These are phyloP conservation scores for Pythium brachiatum DNA, from an alignment of 352 stramenopile species.

Conservation along the genomic window DNA sequence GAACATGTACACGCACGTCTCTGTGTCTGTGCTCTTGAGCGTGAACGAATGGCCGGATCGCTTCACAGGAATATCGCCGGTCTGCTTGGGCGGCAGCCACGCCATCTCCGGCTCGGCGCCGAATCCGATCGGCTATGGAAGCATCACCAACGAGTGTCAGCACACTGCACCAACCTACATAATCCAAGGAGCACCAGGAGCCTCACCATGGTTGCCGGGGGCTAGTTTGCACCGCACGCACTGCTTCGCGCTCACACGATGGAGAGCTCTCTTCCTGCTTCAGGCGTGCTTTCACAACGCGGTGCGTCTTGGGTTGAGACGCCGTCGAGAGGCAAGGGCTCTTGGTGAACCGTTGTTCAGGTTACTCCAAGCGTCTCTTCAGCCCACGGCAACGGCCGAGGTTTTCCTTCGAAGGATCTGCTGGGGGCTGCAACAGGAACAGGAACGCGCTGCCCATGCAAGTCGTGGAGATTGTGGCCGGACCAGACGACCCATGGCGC, in stretches of 20 bases:
- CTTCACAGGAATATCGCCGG: conserved; percentile 92
- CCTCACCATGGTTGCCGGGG: neutral
- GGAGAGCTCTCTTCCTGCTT: neutral
- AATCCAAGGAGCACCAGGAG: neutral
- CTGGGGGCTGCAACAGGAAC: neutral
- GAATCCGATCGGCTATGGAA: conserved; percentile 72
- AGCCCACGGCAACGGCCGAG: neutral
- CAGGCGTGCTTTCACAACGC: neutral
- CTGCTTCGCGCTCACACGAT: neutral
- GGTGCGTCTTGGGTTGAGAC: neutral
- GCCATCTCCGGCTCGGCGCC: conserved; percentile 85
- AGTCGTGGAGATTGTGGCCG: neutral
- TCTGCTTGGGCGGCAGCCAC: conserved; percentile 89
- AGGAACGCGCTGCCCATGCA: neutral
- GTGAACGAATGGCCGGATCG: conserved; percentile 95
- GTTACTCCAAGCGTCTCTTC: neutral
- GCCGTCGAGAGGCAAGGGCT: neutral
- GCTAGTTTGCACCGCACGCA: neutral
- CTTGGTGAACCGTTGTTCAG: neutral
- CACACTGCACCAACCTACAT: neutral
- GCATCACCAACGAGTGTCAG: conserved; percentile 25
- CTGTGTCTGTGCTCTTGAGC: conserved; percentile 65
- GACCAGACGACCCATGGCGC: neutral
- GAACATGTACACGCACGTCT: conserved; percentile 81
- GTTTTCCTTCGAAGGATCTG: neutral